phyloP scores from a whole-genome alignment of 768 basidiomycete species.

The Imleria badia region DNA sequence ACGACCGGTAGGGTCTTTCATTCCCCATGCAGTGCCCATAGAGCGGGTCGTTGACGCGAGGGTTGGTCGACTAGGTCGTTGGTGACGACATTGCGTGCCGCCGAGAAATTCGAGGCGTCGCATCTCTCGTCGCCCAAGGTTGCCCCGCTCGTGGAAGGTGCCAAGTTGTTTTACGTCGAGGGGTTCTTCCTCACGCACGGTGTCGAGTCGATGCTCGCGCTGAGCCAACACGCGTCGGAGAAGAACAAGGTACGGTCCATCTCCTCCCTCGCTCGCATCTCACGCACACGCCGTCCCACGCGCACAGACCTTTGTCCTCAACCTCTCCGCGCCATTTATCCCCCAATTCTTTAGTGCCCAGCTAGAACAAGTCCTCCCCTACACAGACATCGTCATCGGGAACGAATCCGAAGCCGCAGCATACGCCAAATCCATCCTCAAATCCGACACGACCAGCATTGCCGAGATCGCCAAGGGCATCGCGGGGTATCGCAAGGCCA shows the following conservation, averaged over 20 bases:
- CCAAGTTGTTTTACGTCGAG: conserved; percentile 90
- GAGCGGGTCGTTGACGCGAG: background rate
- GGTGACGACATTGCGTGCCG: conserved; percentile 86
- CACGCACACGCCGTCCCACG: background rate
- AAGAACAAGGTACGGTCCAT: conserved; percentile 61
- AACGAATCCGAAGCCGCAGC: conserved; percentile 94
- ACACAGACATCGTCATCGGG: conserved; percentile 90
- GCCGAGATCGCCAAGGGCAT: conserved; percentile 69
- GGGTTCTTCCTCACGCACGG: conserved; percentile 99
- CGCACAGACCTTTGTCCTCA: conserved; percentile 77
- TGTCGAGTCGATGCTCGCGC: conserved; percentile 59
- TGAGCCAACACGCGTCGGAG: conserved; percentile 75
- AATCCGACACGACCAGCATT: conserved; percentile 65
- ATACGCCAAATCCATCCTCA: conserved; percentile 74
- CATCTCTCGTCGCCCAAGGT: conserved; percentile 79
- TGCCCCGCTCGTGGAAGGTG: conserved; percentile 72
- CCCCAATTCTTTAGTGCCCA: conserved; percentile 87
- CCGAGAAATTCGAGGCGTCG: conserved; percentile 83
- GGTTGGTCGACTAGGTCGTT: conserved; percentile 59
- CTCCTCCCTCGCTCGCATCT: background rate
- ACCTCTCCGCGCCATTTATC: conserved; percentile 98
- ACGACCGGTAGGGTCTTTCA: conserved; percentile 65
- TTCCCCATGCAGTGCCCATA: background rate
- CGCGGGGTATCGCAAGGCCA: conserved; percentile 74
- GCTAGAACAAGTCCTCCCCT: conserved; percentile 76